Evolutionary conservation across 768 basidiomycete species (phyloP), one percentile per base, ranked within the genome.

Genomic region (Megacollybia marginata): DNA sequence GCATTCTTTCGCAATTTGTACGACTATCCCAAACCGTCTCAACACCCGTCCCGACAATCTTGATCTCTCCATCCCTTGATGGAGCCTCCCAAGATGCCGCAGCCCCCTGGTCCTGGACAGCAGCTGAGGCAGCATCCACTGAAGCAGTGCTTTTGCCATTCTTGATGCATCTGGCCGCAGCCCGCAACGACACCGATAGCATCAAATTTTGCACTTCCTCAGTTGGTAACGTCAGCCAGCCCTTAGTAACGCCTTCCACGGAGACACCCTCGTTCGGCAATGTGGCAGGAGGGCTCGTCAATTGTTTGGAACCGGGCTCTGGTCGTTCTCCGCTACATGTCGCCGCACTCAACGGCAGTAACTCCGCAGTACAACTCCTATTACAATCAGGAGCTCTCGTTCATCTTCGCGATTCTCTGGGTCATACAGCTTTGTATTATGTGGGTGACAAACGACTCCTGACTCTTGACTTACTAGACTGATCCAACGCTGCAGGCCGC

Each of bases 391-490:
- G 91, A 5, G 88, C 90, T 1, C 69, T 90, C 12, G 91, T 93
- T 18, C 91, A 94, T 63, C 69, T 87, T 9, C 74, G 92, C 49
- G 92, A 94, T 62, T 61, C 65, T 1, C 71, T 92, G 42, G 92
- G 88, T 2, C 90, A 92, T 58, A 92, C 91, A 12, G 77, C 88
- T 3, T 69, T 92, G 13, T 92, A 92, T 65, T 87, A 91, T 65
- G 88, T 88, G 54, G 57, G 80, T 63, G 31, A 13, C 38, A 42
- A 44, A 15, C 35, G 18, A 32, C 45, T 34, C 16, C 33, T 46
- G 48, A 5, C 20, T 5, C 23, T 33, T 15, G 1, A 18, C 36
- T 23, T 11, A 50, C 47, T 44, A 33, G 13, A 42, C 51, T 33
- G 57, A 38, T 9, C 12, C 40, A 44, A 35, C 16, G 42, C 19